These are phyloP conservation scores for Rubroboletus pulcherrimus DNA, from an alignment of 768 basidiomycete species.

Conservation along the genomic window DNA sequence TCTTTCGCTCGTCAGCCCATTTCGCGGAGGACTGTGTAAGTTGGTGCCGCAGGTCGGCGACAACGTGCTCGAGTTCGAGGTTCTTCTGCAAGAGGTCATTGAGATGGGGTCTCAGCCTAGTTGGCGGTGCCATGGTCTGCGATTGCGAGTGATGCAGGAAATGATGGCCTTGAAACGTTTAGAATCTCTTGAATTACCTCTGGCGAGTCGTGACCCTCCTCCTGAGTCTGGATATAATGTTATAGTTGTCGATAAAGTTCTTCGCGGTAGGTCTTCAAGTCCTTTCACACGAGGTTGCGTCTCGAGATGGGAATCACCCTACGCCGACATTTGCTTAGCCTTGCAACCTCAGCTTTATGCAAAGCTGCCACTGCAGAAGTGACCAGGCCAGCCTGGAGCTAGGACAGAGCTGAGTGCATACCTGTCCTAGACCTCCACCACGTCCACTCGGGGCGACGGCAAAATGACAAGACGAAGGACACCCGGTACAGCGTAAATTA, in stretches of 20 bases:
- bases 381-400: background rate
- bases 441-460: background rate
- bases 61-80: slow-evolving; percentile 27
- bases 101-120: slow-evolving; percentile 24
- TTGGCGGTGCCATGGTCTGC: slow-evolving; percentile 25
- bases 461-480: background rate
- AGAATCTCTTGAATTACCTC: background rate
- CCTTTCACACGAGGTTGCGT: slow-evolving; percentile 19
- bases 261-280: background rate
- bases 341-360: background rate
- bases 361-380: background rate
- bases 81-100: slow-evolving; percentile 28
- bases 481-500: background rate
- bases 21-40: slow-evolving; percentile 28
- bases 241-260: background rate
- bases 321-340: background rate
- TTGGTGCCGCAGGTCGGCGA: slow-evolving; percentile 27
- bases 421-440: background rate
- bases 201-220: background rate
- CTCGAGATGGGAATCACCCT: background rate
- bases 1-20: slow-evolving; percentile 29
- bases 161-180: background rate
- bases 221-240: background rate
- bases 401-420: background rate
- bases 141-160: background rate